A percentile compares a stretch with the other conserved stretches of the same genome.
phyloP scores from a whole-genome alignment of 1,139 yeast genomes.

The Suzukiozyma palmioleophila region DNA sequence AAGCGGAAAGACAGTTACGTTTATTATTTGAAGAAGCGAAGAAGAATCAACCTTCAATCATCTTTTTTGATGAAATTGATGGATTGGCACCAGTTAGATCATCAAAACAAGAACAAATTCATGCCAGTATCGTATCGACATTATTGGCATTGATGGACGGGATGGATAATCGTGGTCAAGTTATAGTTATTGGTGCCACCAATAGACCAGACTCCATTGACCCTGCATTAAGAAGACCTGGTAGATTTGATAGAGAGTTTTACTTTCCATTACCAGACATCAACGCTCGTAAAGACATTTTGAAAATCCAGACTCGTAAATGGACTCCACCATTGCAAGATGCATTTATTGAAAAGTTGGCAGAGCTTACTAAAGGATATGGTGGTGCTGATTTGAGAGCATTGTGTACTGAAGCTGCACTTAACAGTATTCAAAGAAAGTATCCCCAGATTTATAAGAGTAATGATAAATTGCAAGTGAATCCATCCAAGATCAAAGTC shows the following conservation, averaged over 20 bases:
- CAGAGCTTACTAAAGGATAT: conserved; percentile 85
- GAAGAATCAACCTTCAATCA: conserved; percentile 92
- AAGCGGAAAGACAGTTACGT: conserved; percentile 92
- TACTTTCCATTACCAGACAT: conserved; percentile 90
- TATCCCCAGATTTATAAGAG: conserved; percentile 91
- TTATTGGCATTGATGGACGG: conserved; percentile 97
- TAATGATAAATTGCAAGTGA: conserved; percentile 66
- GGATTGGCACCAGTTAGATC: conserved; percentile 98
- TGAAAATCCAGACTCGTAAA: conserved; percentile 79
- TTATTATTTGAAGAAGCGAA: conserved; percentile 92
- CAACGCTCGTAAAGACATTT: conserved; percentile 71
- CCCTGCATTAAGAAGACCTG: conserved; percentile 96
- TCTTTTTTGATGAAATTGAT: conserved; percentile 95
- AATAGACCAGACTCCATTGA: conserved; percentile 97
- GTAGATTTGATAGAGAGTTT: conserved; percentile 95
- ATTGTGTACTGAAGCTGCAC: conserved; percentile 91
- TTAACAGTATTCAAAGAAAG: conserved; percentile 83
- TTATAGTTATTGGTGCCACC: conserved; percentile 96
- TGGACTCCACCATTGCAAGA: conserved; percentile 76
- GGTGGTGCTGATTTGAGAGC: conserved; percentile 98
- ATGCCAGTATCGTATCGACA: conserved; percentile 95
- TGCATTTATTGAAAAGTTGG: conserved; percentile 60
- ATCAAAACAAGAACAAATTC: conserved; percentile 95
- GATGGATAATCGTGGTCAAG: conserved; percentile 96
- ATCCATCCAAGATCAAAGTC: conserved; percentile 69